Evolutionary conservation across 208 protist species (phyloP).

Genomic region (Tetramitus jugosus): DNA sequence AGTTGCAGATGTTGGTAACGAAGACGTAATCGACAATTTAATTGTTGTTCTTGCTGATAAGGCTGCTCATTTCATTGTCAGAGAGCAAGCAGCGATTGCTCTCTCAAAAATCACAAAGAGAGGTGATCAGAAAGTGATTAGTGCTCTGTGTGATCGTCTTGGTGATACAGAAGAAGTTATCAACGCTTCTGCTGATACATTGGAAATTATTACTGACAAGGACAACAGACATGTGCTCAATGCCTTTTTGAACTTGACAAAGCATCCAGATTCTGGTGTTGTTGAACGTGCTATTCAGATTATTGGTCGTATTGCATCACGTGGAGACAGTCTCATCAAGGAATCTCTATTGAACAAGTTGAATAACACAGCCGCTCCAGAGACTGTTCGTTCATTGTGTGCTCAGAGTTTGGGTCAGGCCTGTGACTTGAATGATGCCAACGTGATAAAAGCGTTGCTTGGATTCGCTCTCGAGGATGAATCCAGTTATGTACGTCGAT

Average conservation of each 20-base stretch:
- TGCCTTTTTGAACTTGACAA: not conserved
- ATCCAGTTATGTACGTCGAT: not conserved
- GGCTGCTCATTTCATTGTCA: not conserved
- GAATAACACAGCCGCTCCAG: not conserved
- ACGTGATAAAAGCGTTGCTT: not conserved
- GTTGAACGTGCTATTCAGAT: not conserved
- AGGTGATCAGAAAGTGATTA: not conserved
- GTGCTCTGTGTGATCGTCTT: not conserved
- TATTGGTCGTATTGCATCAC: not conserved
- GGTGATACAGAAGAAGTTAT: not conserved
- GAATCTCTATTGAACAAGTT: not conserved
- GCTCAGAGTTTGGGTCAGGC: not conserved
- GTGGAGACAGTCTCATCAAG: not conserved
- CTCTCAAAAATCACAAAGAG: not conserved
- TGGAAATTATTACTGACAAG: not conserved
- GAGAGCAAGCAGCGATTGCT: not conserved
- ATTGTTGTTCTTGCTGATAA: no score
- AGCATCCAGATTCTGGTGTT: constrained; percentile 4
- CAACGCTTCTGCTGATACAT: not conserved
- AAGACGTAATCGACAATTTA: no score
- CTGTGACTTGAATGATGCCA: not conserved
- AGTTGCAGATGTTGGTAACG: no score
- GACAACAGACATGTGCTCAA: not conserved
- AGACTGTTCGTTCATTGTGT: not conserved
- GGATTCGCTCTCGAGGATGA: not conserved